Evolutionary conservation across 495 filamentous ascomycete genomes (phyloP).

Genomic region (Penicillium egyptiacum): DNA sequence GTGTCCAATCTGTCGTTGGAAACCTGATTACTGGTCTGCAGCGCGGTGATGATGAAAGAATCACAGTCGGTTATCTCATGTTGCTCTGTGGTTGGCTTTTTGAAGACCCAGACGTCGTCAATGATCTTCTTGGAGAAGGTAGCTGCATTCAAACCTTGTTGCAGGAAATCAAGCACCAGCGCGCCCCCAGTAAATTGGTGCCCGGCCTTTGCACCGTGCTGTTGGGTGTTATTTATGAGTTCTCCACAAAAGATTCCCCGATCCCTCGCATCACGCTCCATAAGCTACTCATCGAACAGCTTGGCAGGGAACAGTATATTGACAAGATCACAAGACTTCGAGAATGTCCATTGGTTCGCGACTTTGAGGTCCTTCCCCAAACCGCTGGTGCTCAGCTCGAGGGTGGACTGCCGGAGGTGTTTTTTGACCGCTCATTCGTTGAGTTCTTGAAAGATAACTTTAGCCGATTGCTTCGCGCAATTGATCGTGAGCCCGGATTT

Average conservation of each 20-base stretch:
- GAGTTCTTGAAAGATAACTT: conserved; percentile 97
- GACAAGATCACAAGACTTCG: conserved; percentile 79
- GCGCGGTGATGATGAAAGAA: conserved; percentile 73
- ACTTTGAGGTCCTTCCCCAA: conserved; percentile 86
- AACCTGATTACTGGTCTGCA: conserved; percentile 77
- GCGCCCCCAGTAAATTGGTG: conserved; percentile 59
- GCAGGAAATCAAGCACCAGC: conserved; percentile 65
- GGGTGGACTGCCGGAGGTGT: conserved; percentile 75
- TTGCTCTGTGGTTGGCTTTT: conserved; percentile 90
- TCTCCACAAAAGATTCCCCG: conserved; percentile 95
- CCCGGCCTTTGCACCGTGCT: conserved; percentile 82
- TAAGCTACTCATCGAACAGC: conserved; percentile 71
- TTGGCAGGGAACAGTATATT: conserved; percentile 86
- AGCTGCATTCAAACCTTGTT: conserved; percentile 85
- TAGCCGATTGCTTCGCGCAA: conserved; percentile 76
- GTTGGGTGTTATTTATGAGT: conserved; percentile 90
- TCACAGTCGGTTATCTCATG: conserved; percentile 87
- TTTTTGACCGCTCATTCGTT: conserved; percentile 82
- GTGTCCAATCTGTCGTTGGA: conserved; percentile 80
- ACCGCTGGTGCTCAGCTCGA: conserved; percentile 54
- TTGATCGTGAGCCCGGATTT: conserved; percentile 86
- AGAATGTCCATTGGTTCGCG: conserved; percentile 77
- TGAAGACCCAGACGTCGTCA: conserved; percentile 86
- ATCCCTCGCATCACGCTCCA: conserved; percentile 81
- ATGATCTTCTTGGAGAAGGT: conserved; percentile 94